Base-by-base conservation (phyloP, 345 rosid species). In the Aquilaria sinensis region DNA sequence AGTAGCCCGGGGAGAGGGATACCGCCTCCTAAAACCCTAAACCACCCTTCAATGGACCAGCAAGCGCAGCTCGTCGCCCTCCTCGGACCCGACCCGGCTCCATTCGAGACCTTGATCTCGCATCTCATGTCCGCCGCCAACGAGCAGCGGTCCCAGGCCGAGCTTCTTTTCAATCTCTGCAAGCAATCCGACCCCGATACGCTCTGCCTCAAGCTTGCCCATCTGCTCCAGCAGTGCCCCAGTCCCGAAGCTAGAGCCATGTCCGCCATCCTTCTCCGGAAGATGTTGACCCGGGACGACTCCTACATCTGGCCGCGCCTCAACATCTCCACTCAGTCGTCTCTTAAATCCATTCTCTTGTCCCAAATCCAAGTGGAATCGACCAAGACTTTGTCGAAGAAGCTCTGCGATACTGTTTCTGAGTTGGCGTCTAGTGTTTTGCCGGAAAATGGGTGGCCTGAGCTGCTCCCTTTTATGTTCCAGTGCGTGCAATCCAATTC, bases 261-360 rank as follows among this genome's bases (percentile, higher is more conserved):
- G 99, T 67, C 96, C 23, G 88, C 99, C 32, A 86, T 95, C 47
- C 96, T 95, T 61, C 96, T 95, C 74, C 93, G 97, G 9, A 95
- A 89, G 82, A 78, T 91, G 29, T 81, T 91, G 62, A 90, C 98
- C 9, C 95, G 96, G 61, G 99, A 85, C 37, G 97, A 89, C 51
- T 75, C 96, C 12, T 87, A 89, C 63, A 78, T 95, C 53, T 95
- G 97, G 96, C 97, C 97, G 5, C 77, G 88, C 6, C 86, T 95
- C 68, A 77, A 87, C 3, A 78, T 70, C 5, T 7, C 77, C 53
- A 83, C 96, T n/a, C 99, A 91, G 64, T 87, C 99, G 10, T 77
- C 85, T 6, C 77, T 95, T 68, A 95, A 95, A 74, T 85, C 94
- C 0, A 76, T 86, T 32, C 83, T 95, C 51, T 50, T 95, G 7